Evolutionary conservation across 2,329 filamentous ascomycete species (phyloP), one percentile per base, ranked within the genome.

Genomic region (Sporothrix euskadiensis): DNA sequence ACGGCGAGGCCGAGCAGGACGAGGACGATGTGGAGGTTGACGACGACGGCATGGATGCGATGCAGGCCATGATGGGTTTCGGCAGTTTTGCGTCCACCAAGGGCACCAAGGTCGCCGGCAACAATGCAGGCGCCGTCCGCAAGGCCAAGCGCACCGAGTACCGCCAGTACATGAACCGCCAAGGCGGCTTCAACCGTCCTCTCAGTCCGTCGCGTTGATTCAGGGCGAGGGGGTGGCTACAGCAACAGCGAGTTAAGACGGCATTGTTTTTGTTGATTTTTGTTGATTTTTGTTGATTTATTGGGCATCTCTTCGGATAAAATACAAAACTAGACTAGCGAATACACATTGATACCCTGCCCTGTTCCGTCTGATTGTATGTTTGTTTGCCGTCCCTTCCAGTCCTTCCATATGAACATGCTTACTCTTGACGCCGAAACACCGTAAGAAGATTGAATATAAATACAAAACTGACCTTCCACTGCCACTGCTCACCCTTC

Each of bases 61-160:
- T 98, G 91, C 87, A 90, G 78, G 90, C 91, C 69, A 89, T 94
- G 84, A 94, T 99, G 92, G 96, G 96, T 1, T 98, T 99, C 79
- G 90, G 90, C 22, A 89, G 88, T 0, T 99, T 98, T 82, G 91
- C 90, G 73, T 90, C 89, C 32, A 98, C 96, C 26, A 97, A 98
- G 82, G 90, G 92, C 74, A 94, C 92, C 72, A 97, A 98, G 80
- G 90, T 99, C 1, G 87, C 88, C 0, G 96, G 96, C 1, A 99
- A 99, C 80, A 90, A 94, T 79, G 89, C 91, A 57, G 94, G 92
- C 72, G 93, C 86, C 0, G 90, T 98, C 71, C 86, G 91, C 77
- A 98, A 96, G 86, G 94, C 96, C 83, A 98, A 97, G 89, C 94
- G 94, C 88, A 92, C 91, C 16, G 89, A 97, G 85, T 98, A 98